Percentiles rank a stretch among this genome's conserved stretches.
phyloP scores from a whole-genome alignment of 768 basidiomycete species.

The Phlegmacium glaucopus region DNA sequence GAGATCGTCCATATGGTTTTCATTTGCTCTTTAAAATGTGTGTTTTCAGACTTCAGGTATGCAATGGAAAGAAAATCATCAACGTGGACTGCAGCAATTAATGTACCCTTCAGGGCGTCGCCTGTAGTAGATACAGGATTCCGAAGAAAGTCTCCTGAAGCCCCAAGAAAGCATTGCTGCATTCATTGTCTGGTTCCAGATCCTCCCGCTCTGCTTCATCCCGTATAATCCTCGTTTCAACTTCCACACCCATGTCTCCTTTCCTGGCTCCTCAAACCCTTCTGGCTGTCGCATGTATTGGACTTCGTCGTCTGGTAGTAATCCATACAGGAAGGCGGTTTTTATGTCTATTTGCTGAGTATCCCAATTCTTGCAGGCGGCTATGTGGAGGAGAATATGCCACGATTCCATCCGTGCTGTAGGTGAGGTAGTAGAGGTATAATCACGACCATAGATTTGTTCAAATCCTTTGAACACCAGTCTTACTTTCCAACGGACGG shows the following conservation, averaged over 20 bases:
- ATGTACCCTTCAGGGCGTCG: conserved; percentile 5
- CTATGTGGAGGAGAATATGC: conserved; percentile 32
- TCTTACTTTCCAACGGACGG: too few species aligned
- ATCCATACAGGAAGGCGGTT: conserved; percentile 35
- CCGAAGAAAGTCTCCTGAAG: conserved; percentile 25
- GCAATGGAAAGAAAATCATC: conserved; percentile 28
- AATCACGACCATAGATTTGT: conserved; percentile 40
- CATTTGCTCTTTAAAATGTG: conserved; percentile 26
- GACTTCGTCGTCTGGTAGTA: conserved; percentile 23
- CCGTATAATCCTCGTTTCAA: conserved; percentile 22
- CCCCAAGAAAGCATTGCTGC: conserved; percentile 22
- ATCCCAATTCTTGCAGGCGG: conserved; percentile 30
- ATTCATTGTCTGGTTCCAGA: conserved; percentile 35
- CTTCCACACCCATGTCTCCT: conserved; percentile 21
- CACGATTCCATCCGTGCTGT: conserved; percentile 37
- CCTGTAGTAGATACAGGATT: conserved; percentile 31
- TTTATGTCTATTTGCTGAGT: conserved; percentile 38
- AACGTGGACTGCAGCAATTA: conserved; percentile 32
- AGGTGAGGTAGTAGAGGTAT: conserved; percentile 37
- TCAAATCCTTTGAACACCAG: conserved; percentile 41
- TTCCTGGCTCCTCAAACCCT: conserved; percentile 25
- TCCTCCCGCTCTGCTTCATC: too few species aligned
- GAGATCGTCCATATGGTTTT: conserved; percentile 25
- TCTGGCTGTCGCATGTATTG: conserved; percentile 34
- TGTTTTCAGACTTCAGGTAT: conserved; percentile 4